phyloP scores from a whole-genome alignment of 257 asterid genomes.

The Leonotis leonurus region DNA sequence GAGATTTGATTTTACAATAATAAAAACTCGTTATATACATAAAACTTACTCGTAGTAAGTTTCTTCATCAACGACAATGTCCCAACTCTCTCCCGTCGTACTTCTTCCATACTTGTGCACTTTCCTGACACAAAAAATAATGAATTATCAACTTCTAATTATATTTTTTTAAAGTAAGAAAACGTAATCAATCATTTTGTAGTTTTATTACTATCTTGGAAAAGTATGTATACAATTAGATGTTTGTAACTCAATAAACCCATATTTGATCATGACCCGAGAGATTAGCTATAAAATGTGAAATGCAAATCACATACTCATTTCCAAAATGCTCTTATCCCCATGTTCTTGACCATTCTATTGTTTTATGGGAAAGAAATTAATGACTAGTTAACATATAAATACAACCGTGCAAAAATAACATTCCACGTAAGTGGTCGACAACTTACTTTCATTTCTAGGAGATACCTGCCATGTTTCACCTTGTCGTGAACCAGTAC shows the following conservation, averaged over 20 bases:
- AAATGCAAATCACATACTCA: conserved; percentile 56
- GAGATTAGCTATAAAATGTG: background rate
- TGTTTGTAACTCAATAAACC: no score
- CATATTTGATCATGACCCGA: no score
- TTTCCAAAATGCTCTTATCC: conserved; percentile 99
- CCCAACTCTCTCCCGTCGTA: conserved; percentile 99
- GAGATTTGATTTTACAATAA: background rate
- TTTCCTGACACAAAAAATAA: conserved; percentile 46
- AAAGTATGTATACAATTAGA: no score
- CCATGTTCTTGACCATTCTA: conserved; percentile 99
- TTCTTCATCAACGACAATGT: conserved; percentile 89
- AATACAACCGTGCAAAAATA: no score
- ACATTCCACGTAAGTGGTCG: no score
- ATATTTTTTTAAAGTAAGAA: background rate
- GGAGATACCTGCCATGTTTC: conserved; percentile 98
- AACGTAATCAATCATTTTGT: no score
- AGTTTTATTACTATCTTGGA: no score
- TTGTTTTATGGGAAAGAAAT: background rate
- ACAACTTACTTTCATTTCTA: conserved; percentile 49
- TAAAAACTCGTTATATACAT: background rate
- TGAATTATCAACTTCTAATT: background rate
- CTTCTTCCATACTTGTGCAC: conserved; percentile 98
- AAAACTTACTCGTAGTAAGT: conserved; percentile 80
- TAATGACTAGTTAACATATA: background rate
- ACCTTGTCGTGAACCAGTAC: conserved; percentile 96